Evolutionary conservation across 2,329 filamentous ascomycete genomes (phyloP), one percentile per base, ranked within the genome.

Genomic region (Aspergillus brasiliensis): DNA sequence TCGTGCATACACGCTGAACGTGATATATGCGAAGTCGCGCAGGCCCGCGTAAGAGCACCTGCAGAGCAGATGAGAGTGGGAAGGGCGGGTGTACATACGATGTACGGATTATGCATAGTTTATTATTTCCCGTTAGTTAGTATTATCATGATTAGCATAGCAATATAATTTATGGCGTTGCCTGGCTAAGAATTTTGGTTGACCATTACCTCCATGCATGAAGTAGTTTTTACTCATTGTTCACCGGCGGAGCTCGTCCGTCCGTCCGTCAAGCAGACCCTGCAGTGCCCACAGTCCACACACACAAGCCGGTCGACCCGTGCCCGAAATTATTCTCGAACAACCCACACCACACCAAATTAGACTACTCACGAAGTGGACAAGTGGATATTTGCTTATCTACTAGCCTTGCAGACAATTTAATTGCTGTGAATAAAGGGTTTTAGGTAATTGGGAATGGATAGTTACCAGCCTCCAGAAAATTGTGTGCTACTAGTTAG

Each of bases 1-100:
- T 44, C 15, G 27, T 34, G 27, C 13, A 55, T 31, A 44, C 38
- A 10, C 28, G 25, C n/a, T 44, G 42, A 44, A 54, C 51, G 38
- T 23, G 51, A 54, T 51, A 31, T 48, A 42, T 42, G 28, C 31
- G 40, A 56, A 51, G 56, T 58, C 56, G 60, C 56, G 60, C 57
- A 51, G 60, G 49, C 38, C 42, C 51, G 51, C 51, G 49, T 40
- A 31, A 44, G 37, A 55, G 52, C 52, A 38, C 52, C 27, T 55
- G 40, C 25, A 46, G 52, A 55, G 52, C 52, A 46, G 52, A 46
- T 44, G 38, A 27, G 13, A 34, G 13, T 15, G 31, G 25, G 27
- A 28, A 27, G 51, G 31, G 40, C 40, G 25, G 52, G 27, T 55
- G 52, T 55, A 55, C 40, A 55, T 55, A 55, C 42, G 37, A 38